Percentiles rank a stretch among this genome's conserved stretches.
Evolutionary conservation across 1,139 yeast genomes (phyloP).

Genomic region (Nakaseomyces kungkrabaensis): DNA sequence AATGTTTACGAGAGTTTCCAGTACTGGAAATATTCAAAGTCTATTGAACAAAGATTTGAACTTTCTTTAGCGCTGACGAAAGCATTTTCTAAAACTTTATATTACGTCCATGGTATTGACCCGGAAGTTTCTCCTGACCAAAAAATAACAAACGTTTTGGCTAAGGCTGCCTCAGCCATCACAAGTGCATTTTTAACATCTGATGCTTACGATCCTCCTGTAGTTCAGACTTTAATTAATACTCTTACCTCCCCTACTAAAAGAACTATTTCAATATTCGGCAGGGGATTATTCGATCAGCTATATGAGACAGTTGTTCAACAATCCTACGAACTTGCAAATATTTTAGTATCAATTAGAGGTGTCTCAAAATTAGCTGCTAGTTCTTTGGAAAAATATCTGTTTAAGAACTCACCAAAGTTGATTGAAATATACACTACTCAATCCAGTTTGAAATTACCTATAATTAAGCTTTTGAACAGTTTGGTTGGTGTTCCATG

Average conservation of each 20-base stretch:
- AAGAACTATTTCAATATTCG: conserved; percentile 11
- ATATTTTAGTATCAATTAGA: conserved; percentile 46
- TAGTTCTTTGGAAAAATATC: conserved; percentile 53
- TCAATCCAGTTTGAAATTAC: conserved; percentile 36
- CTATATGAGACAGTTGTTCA: conserved; percentile 24
- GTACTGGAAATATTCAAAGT: conserved; percentile 55
- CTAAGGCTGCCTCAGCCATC: conserved; percentile 41
- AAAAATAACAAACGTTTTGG: conserved; percentile 43
- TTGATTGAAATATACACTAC: conserved; percentile 53
- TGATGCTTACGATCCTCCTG: conserved; percentile 42
- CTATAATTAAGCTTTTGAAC: conserved; percentile 49
- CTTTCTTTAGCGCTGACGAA: conserved; percentile 51
- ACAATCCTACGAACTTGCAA: conserved; percentile 34
- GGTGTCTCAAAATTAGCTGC: conserved; percentile 40
- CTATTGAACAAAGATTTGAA: conserved; percentile 46
- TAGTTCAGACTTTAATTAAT: conserved; percentile 38
- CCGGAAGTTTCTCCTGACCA: conserved; percentile 32
- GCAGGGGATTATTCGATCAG: conserved; percentile 15
- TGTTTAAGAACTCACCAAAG: conserved; percentile 48
- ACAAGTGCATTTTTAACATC: conserved; percentile 49
- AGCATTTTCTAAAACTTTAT: conserved; percentile 47
- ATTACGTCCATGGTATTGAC: conserved; percentile 50
- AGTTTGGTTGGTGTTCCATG: conserved; percentile 54
- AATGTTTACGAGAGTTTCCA: conserved; percentile 65
- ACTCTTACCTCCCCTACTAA: conserved; percentile 35